Base-by-base conservation (phyloP, 140 eudicot genomes). In the Stevia rebaudiana region DNA sequence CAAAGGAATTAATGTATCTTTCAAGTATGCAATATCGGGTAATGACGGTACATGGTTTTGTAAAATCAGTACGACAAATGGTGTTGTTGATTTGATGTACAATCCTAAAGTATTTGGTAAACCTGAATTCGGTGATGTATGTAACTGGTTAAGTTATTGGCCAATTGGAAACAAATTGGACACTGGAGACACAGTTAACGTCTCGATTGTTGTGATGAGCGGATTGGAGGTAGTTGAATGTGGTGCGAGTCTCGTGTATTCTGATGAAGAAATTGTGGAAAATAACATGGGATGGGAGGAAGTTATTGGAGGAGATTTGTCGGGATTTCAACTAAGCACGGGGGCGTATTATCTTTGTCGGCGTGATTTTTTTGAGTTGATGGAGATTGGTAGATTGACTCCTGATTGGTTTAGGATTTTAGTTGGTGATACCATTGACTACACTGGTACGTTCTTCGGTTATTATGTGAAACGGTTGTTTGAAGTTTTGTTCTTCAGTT, bases 241-340 rank as follows among this genome's bases (percentile, higher is more conserved):
- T 63, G 71, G 71, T 41, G 77, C 42, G 23, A 63, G 57, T 65
- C 77, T 72, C 16, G 71, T 63, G 35, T 72, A 72, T 18, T 5
- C 15, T 50, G 76, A 25, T 63, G 10, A 22, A 0, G 59, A 22
- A 15, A n/a, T 31, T 12, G 4, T 33, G 52, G 63, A 71, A 39
- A 39, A 61, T 5, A 24, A 11, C 46, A 37, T 6, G 53, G 44
- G 15, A 8, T 16, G 60, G n/a, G 6, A 0, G 8, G 65, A 52
- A 49, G 1, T 16, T 61, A 8, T 36, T 8, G 48, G 48, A 5
- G 63, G 33, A 5, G 64, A 71, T 37, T 8, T 61, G 1, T 50
- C 63, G 12, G 11, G 36, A 25, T 71, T 71, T 36, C 31, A 49
- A 11, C 36, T 61, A 61, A 39, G 69, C 55, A 61, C 69, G 2